Base-by-base conservation (phyloP, 192 early-diverging fungal genomes). In the Rhizoclosmatium globosum region DNA sequence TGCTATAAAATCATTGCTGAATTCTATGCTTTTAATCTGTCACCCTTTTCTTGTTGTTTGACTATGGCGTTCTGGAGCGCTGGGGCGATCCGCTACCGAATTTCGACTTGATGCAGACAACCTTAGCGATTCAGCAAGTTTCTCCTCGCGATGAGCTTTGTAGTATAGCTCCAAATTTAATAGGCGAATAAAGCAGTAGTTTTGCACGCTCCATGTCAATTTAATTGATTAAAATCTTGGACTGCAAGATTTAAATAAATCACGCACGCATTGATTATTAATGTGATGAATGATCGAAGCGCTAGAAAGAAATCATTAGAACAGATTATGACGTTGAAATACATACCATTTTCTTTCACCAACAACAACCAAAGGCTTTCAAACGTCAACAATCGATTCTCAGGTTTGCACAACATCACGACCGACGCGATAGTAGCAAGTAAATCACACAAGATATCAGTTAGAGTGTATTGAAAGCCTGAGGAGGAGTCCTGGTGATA, bases 401-500 rank as follows among this genome's bases (percentile, higher is more conserved):
- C 62, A 17, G 62, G 23, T 64, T 64, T 64, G 9, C 6, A 11
- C 21, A 64, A 21, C 41, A 42, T 41, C 6, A 17, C 7, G 21
- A 42, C 62, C 6, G 62, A 64, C 7, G 13, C 62, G 9, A 64
- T 11, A 23, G 62, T 64, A 17, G 62, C 62, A 7, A 64, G 41
- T 7, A 64, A 7, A 64, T 64, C 62, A 64, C 62, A 64, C 21
- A 64, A 64, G 11, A 64, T 21, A 64, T 64, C 62, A 17, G 62
- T 21, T 11, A 64, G 41, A 17, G 62, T 64, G 62, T 64, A 64
- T 7, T 64, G 62, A 42, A 64, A 64, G 41, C 62, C 62, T 41
- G 62, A 23, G 7, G 7, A 11, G 41, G 62, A 17, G 21, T 64
- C 41, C 41, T 64, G 62, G 21, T 64, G 62, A 64, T 64, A 64